Conservation (phyloP, 2,329 filamentous ascomycete species). For the Graphilbum sp. region DNA sequence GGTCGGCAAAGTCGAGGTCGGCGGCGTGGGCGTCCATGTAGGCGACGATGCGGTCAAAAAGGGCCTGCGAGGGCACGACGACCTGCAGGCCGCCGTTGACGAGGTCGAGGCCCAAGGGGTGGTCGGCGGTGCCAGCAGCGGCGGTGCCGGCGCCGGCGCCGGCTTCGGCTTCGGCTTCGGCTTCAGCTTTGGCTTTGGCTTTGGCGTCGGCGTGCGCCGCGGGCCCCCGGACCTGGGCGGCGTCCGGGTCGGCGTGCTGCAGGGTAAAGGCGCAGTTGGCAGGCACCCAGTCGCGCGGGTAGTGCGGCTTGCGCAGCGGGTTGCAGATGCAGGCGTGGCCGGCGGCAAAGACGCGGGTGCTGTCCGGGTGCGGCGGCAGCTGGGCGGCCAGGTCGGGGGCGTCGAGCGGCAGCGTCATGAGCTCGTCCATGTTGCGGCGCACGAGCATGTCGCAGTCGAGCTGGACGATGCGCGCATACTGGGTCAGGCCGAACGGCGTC, state of each 20-base stretch:
- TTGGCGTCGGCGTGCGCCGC: slow-evolving; percentile 22
- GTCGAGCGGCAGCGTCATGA: slow-evolving; percentile 62
- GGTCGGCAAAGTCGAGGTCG: slow-evolving; percentile 41
- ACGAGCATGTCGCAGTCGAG: slow-evolving; percentile 83
- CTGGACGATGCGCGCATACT: slow-evolving; percentile 68
- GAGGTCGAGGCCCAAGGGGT: slow-evolving; percentile 29
- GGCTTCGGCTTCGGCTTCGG: neutral
- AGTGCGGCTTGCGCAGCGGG: slow-evolving; percentile 61
- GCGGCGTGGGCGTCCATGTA: slow-evolving; percentile 29
- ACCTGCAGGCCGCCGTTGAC: slow-evolving; percentile 43
- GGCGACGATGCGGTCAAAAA: slow-evolving; percentile 33
- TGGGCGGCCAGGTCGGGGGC: slow-evolving; percentile 8
- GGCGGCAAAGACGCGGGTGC: slow-evolving; percentile 60
- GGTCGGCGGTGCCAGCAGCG: too few species aligned
- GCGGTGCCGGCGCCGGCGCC: too few species aligned
- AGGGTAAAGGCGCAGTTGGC: slow-evolving; percentile 41
- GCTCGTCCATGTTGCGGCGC: slow-evolving; percentile 72
- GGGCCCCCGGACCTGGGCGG: too few species aligned
- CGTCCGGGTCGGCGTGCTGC: slow-evolving; percentile 20
- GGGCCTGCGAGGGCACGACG: slow-evolving; percentile 29
- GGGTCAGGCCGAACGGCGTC: slow-evolving; percentile 55
- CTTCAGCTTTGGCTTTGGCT: slow-evolving; percentile 18
- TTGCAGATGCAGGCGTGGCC: slow-evolving; percentile 80
- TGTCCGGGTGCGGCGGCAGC: slow-evolving; percentile 12
- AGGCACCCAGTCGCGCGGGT: slow-evolving; percentile 53